Conservation (phyloP, 2,329 filamentous ascomycete species). For the Xylaria sp. region DNA sequence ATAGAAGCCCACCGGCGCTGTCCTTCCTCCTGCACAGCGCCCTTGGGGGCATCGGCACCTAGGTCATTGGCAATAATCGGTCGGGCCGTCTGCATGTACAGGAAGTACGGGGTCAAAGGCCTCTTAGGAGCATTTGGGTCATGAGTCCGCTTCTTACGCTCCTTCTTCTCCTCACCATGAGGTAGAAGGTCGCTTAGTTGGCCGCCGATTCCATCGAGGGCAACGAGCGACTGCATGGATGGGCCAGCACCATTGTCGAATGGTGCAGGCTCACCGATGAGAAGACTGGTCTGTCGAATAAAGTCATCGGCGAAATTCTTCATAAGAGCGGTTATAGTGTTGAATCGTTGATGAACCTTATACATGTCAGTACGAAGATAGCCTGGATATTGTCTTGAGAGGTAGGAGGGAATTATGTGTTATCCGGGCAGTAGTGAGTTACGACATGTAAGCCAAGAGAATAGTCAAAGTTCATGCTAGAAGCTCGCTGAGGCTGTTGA, state of each 20-base stretch:
- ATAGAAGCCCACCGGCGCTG: constrained; percentile 87
- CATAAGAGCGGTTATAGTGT: constrained; percentile 81
- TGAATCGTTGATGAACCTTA: constrained; percentile 80
- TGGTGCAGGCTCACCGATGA: constrained; percentile 73
- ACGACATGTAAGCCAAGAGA: background rate
- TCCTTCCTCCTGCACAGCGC: constrained; percentile 87
- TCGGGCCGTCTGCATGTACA: constrained; percentile 91
- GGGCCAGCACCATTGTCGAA: constrained; percentile 58
- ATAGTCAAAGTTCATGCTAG: background rate
- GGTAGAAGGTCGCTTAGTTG: constrained; percentile 60
- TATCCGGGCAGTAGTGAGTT: background rate
- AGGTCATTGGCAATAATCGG: constrained; percentile 83
- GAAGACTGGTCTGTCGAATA: constrained; percentile 86
- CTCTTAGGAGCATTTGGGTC: constrained; percentile 97
- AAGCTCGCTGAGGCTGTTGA: background rate
- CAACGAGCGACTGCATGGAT: constrained; percentile 53
- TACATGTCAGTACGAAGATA: constrained; percentile 16
- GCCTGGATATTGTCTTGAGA: background rate
- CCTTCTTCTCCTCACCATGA: constrained; percentile 77
- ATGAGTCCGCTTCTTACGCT: constrained; percentile 86
- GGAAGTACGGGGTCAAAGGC: constrained; percentile 92
- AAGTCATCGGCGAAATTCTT: constrained; percentile 85
- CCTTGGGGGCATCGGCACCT: constrained; percentile 79
- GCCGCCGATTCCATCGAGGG: constrained; percentile 63
- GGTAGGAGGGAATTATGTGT: background rate